A percentile compares a stretch with the other conserved stretches of the same genome.
Evolutionary conservation across 1,139 yeast species (phyloP).

Genomic region (Debaryomycetaceae sp.): DNA sequence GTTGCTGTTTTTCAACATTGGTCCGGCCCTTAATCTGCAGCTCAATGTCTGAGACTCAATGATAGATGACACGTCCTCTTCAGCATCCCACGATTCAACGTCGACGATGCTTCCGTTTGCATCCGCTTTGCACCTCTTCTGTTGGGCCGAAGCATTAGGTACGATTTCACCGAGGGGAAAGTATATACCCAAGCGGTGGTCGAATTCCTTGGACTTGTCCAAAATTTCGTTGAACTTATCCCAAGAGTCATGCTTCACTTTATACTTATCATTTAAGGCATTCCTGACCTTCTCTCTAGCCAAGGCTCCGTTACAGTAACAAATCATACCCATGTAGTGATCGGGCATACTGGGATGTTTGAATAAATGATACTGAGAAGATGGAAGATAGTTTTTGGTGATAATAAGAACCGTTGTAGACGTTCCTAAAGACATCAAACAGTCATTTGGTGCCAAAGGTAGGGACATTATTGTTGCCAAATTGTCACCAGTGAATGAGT

Average conservation of each 20-base stretch:
- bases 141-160: constrained; percentile 69
- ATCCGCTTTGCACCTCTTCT: constrained; percentile 42
- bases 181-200: constrained; percentile 65
- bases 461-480: constrained; percentile 83
- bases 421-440: constrained; percentile 81
- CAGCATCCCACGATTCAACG: constrained; percentile 38
- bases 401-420: constrained; percentile 82
- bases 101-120: constrained; percentile 17
- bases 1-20: constrained; percentile 44
- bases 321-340: constrained; percentile 91
- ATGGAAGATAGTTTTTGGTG: constrained; percentile 74
- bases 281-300: constrained; percentile 80
- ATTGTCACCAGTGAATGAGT: constrained; percentile 85
- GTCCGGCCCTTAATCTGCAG: constrained; percentile 75
- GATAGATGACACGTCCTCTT: constrained; percentile 71
- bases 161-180: constrained; percentile 89
- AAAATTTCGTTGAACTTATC: constrained; percentile 58
- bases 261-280: constrained; percentile 48
- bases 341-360: constrained; percentile 77
- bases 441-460: constrained; percentile 74
- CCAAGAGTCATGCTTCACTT: constrained; percentile 49
- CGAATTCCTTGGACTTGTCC: constrained; percentile 31
- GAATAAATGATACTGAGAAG: constrained; percentile 80
- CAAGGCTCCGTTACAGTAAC: constrained; percentile 87
- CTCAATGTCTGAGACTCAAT: constrained; percentile 86